These are phyloP conservation scores for Oryza coarctata DNA, from an alignment of 176 grass and related monocot genomes.

Conservation along the genomic window DNA sequence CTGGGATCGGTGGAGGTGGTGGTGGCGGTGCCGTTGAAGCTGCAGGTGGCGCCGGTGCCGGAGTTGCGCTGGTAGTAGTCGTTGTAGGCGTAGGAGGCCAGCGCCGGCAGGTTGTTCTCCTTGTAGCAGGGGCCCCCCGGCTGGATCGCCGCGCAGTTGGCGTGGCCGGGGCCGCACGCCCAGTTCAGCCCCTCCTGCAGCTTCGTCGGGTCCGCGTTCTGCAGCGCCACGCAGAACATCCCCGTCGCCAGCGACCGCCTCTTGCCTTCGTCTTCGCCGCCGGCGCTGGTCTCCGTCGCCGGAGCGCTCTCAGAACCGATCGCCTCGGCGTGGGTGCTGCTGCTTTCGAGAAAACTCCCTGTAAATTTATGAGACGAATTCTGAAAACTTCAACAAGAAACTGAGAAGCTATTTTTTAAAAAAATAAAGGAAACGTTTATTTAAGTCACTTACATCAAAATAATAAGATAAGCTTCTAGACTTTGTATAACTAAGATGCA, in stretches of 20 bases:
- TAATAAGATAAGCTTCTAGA: no score
- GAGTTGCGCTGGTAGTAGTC: constrained; percentile 73
- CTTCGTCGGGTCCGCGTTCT: constrained; percentile 49
- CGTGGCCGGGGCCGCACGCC: constrained; percentile 68
- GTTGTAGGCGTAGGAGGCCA: constrained; percentile 93
- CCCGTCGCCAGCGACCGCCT: constrained; percentile 44
- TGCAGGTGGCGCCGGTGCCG: constrained; percentile 49
- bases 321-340: neutral
- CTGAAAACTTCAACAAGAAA: neutral
- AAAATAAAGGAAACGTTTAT: no score
- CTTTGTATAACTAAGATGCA: no score
- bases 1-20: constrained; percentile 59
- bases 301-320: neutral
- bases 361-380: neutral
- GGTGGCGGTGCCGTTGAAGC: constrained; percentile 57
- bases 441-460: no score
- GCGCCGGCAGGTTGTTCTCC: constrained; percentile 53
- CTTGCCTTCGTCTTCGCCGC: neutral
- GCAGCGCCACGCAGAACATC: constrained; percentile 72
- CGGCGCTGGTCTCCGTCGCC: neutral
- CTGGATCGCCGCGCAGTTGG: constrained; percentile 74
- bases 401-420: neutral
- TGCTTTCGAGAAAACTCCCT: constrained; percentile 19
- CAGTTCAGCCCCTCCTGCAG: constrained; percentile 65
- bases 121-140: constrained; percentile 68